A percentile compares a stretch with the other conserved stretches of the same genome.
Evolutionary conservation across 2,329 filamentous ascomycete species (phyloP).

Genomic region (Xylaria sp.): DNA sequence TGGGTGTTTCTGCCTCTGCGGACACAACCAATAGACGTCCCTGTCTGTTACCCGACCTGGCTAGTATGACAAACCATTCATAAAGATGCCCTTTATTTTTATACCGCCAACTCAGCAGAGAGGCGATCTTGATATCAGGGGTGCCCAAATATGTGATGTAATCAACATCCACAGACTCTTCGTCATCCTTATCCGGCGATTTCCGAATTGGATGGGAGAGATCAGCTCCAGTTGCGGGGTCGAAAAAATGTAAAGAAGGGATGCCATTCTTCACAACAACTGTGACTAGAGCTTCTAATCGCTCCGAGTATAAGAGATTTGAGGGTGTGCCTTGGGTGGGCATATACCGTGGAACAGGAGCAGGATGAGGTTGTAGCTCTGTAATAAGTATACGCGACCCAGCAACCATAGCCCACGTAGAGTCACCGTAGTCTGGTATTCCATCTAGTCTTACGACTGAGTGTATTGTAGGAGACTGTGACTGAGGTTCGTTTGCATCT

Average conservation of each 20-base stretch:
- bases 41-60: slow-evolving; percentile 43
- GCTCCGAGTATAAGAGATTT: slow-evolving; percentile 60
- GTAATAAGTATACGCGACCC: slow-evolving; percentile 58
- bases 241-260: slow-evolving; percentile 61
- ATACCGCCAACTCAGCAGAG: slow-evolving; percentile 68
- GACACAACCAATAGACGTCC: slow-evolving; percentile 64
- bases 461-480: slow-evolving; percentile 54
- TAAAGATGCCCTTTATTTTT: slow-evolving; percentile 62
- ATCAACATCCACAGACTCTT: slow-evolving; percentile 41
- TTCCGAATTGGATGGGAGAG: slow-evolving; percentile 51
- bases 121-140: slow-evolving; percentile 62
- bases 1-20: slow-evolving; percentile 42
- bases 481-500: slow-evolving; percentile 53
- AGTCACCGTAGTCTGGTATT: slow-evolving; percentile 48
- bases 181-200: slow-evolving; percentile 39
- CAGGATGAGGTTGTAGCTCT: slow-evolving; percentile 49
- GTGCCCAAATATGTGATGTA: slow-evolving; percentile 64
- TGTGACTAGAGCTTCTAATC: slow-evolving; percentile 60
- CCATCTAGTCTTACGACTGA: slow-evolving; percentile 52
- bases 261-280: slow-evolving; percentile 51
- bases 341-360: slow-evolving; percentile 42
- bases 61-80: slow-evolving; percentile 67
- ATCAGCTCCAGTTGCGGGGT: slow-evolving; percentile 58
- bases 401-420: slow-evolving; percentile 56
- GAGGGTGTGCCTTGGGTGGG: slow-evolving; percentile 50